Percentiles rank a stretch among this genome's conserved stretches.
phyloP scores from a whole-genome alignment of 345 rosid species.

The Hevea brasiliensis region DNA sequence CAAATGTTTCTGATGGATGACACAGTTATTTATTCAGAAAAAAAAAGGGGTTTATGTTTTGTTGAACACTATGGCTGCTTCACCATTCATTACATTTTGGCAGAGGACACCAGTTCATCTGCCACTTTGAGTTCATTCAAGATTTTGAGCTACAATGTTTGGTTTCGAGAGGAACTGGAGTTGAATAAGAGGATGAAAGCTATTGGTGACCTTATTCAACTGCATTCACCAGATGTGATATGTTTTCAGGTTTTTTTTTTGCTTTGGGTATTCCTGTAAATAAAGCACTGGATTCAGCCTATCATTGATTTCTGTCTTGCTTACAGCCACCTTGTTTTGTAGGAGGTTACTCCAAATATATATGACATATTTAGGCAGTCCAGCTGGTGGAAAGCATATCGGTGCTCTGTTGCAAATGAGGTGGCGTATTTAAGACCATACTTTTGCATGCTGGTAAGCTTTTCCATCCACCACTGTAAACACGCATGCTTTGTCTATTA shows the following conservation, averaged over 20 bases:
- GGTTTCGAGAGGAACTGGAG: slow-evolving; percentile 96
- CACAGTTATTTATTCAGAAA: not conserved
- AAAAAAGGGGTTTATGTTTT: not conserved
- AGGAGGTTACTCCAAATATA: slow-evolving; percentile 88
- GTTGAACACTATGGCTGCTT: not conserved
- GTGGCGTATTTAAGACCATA: slow-evolving; percentile 49
- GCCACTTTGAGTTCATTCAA: slow-evolving; percentile 44
- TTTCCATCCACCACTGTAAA: not conserved
- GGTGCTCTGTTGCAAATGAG: slow-evolving; percentile 58
- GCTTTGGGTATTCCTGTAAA: not conserved
- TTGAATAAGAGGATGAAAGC: slow-evolving; percentile 76
- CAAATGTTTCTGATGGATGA: not conserved
- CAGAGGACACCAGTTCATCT: slow-evolving; percentile 42
- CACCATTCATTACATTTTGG: not conserved
- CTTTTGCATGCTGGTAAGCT: slow-evolving; percentile 80
- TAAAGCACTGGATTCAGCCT: not conserved
- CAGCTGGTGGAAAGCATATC: slow-evolving; percentile 85
- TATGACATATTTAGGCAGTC: slow-evolving; percentile 57
- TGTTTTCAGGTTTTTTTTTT: slow-evolving; percentile 74
- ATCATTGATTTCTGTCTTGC: slow-evolving; percentile 13
- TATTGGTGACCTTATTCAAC: slow-evolving; percentile 65
- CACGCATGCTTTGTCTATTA: not conserved
- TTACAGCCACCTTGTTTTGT: slow-evolving; percentile 10
- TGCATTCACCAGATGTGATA: slow-evolving; percentile 83
- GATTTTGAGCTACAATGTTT: slow-evolving; percentile 90